A percentile compares a stretch with the other conserved stretches of the same genome.
Conservation (phyloP, 192 early-diverging fungal species). For the Backusella tarrabulga region DNA sequence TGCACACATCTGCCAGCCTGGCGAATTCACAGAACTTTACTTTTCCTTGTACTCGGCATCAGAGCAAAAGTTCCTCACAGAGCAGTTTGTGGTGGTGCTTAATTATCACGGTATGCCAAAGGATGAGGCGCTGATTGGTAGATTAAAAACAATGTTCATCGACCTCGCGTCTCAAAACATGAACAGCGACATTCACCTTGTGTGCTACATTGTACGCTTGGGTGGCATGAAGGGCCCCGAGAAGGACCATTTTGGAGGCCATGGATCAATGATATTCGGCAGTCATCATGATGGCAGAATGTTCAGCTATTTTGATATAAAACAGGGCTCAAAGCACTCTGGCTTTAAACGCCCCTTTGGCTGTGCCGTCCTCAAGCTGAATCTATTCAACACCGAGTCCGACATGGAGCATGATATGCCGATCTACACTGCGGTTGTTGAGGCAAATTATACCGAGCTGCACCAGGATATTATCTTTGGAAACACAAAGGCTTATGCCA, state of each 20-base stretch:
- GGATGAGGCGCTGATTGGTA: slow-evolving; percentile 40
- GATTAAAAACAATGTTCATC: slow-evolving; percentile 57
- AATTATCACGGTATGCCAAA: slow-evolving; percentile 56
- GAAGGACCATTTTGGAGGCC: slow-evolving; percentile 23
- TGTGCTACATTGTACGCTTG: slow-evolving; percentile 59
- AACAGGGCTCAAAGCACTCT: background rate
- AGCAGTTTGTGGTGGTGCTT: slow-evolving; percentile 57
- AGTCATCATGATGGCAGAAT: background rate
- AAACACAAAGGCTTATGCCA: slow-evolving; percentile 44
- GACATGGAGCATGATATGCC: slow-evolving; percentile 47
- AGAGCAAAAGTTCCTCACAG: slow-evolving; percentile 50
- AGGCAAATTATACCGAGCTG: slow-evolving; percentile 46
- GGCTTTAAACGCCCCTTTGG: slow-evolving; percentile 60
- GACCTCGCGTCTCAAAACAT: slow-evolving; percentile 55
- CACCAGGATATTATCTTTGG: slow-evolving; percentile 57
- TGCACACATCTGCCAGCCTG: slow-evolving; percentile 55
- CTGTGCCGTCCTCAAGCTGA: slow-evolving; percentile 55
- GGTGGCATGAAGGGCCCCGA: slow-evolving; percentile 62
- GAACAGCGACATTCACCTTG: slow-evolving; percentile 51
- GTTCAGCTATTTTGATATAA: slow-evolving; percentile 3
- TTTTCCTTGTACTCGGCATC: slow-evolving; percentile 57
- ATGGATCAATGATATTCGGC: slow-evolving; percentile 28
- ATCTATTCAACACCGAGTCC: background rate
- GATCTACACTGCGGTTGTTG: slow-evolving; percentile 48
- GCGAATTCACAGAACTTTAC: slow-evolving; percentile 59